Conservation (phyloP, 177 flowering plant genomes). For the Viscum album region DNA sequence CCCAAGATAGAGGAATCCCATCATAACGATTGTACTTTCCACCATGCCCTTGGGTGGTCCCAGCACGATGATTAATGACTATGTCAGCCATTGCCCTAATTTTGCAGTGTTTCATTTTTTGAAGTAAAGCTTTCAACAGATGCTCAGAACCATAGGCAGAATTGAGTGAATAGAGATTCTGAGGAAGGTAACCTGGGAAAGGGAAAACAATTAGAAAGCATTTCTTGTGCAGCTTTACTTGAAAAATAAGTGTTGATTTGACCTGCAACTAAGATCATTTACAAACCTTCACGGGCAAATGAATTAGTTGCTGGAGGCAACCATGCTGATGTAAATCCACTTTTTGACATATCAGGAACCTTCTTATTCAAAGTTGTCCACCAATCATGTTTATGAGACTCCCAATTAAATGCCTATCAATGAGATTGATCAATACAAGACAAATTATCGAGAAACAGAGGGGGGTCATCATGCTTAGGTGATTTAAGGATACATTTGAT, state of each 20-base stretch:
- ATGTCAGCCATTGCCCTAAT: conserved; percentile 93
- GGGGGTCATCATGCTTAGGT: neutral
- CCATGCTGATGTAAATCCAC: conserved; percentile 91
- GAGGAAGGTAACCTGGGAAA: conserved; percentile 73
- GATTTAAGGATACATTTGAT: neutral
- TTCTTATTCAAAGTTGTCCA: conserved; percentile 70
- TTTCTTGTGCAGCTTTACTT: neutral
- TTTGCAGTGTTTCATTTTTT: conserved; percentile 54
- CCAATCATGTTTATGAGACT: conserved; percentile 84
- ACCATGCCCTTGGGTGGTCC: conserved; percentile 79
- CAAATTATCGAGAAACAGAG: neutral
- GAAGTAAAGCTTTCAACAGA: conserved; percentile 49
- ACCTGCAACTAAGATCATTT: neutral
- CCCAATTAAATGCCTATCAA: conserved; percentile 88
- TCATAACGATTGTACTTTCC: conserved; percentile 87
- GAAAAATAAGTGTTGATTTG: conserved; percentile 5
- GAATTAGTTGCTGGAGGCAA: conserved; percentile 79
- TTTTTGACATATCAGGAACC: conserved; percentile 61
- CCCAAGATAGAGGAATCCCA: conserved; percentile 78
- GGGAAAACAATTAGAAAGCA: conserved; percentile 3
- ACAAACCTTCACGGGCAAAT: conserved; percentile 67
- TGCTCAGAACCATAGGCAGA: conserved; percentile 77
- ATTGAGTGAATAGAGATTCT: conserved; percentile 73
- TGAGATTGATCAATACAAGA: conserved; percentile 10
- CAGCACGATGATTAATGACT: conserved; percentile 86